Percentiles rank a stretch among this genome's conserved stretches.
phyloP scores from a whole-genome alignment of 2,329 filamentous ascomycete genomes.

The Coniochaeta sp. region DNA sequence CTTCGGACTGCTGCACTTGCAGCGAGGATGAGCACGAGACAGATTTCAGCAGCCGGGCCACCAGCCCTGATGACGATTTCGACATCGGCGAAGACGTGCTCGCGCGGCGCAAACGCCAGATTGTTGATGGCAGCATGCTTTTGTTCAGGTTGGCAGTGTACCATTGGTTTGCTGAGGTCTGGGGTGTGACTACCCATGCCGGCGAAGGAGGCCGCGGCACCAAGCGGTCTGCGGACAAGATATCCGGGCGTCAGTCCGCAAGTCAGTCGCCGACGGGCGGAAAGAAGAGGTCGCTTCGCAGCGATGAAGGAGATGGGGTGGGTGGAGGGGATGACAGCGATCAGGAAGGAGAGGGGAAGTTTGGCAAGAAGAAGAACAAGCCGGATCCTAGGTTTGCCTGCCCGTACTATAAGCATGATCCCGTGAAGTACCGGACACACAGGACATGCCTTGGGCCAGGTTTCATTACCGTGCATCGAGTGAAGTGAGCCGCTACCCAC shows the following conservation, averaged over 20 bases:
- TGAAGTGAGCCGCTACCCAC: constrained; percentile 12
- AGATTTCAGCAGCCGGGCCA: not conserved
- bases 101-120: not conserved
- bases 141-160: not conserved
- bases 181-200: not conserved
- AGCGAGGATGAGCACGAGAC: not conserved
- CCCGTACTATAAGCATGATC: constrained; percentile 16
- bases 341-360: not conserved
- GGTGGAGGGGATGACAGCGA: not conserved
- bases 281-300: not conserved
- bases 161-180: not conserved
- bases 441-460: constrained; percentile 18
- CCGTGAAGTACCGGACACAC: constrained; percentile 10
- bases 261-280: not conserved
- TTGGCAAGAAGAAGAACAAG: not conserved
- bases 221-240: not conserved
- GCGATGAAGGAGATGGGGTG: not conserved
- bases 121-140: not conserved
- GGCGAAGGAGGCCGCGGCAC: not conserved
- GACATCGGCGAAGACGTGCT: not conserved
- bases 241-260: not conserved
- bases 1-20: not conserved
- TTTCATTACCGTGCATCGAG: constrained; percentile 14
- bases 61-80: not conserved
- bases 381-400: constrained; percentile 12